These are phyloP conservation scores for Hortaea werneckii DNA, from an alignment of 2,329 filamentous ascomycete species.

Conservation along the genomic window DNA sequence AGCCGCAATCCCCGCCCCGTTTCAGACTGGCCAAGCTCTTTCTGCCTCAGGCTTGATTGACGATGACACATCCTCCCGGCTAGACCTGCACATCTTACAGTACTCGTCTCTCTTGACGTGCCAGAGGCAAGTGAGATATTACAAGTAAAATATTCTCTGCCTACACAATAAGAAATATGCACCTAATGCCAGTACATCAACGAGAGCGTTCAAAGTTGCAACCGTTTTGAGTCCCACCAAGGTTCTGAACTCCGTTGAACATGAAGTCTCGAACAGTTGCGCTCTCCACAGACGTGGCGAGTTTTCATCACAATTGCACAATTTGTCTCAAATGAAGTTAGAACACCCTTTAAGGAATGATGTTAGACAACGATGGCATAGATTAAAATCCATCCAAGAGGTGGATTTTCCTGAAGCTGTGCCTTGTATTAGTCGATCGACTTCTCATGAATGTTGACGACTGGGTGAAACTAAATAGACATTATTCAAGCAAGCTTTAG, in stretches of 20 bases:
- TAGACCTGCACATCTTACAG: too few relatives aligned
- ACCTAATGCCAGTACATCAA: too few relatives aligned
- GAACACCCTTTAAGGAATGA: conserved; percentile 8
- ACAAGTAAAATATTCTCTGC: too few relatives aligned
- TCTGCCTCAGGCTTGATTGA: not conserved
- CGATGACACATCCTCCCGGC: too few relatives aligned
- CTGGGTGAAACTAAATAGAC: not conserved
- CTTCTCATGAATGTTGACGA: not conserved
- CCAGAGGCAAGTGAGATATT: too few relatives aligned
- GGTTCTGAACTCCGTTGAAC: conserved; percentile 2
- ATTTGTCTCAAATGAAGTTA: conserved; percentile 3
- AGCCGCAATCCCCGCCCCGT: too few relatives aligned
- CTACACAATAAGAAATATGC: too few relatives aligned
- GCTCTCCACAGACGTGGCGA: conserved; percentile 5
- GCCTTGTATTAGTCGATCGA: not conserved
- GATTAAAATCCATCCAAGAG: conserved; percentile 2
- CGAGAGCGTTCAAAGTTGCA: conserved; percentile 1
- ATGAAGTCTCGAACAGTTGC: conserved; percentile 5
- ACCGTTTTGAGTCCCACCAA: conserved; percentile 2
- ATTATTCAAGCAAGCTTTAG: not conserved
- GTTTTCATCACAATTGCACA: conserved; percentile 4
- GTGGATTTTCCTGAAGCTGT: conserved; percentile 2
- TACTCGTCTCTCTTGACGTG: too few relatives aligned
- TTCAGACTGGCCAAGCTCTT: not conserved
- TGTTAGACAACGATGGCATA: conserved; percentile 8